Evolutionary conservation across 179 eudicot species (phyloP).

Genomic region (Beta corolliflora): DNA sequence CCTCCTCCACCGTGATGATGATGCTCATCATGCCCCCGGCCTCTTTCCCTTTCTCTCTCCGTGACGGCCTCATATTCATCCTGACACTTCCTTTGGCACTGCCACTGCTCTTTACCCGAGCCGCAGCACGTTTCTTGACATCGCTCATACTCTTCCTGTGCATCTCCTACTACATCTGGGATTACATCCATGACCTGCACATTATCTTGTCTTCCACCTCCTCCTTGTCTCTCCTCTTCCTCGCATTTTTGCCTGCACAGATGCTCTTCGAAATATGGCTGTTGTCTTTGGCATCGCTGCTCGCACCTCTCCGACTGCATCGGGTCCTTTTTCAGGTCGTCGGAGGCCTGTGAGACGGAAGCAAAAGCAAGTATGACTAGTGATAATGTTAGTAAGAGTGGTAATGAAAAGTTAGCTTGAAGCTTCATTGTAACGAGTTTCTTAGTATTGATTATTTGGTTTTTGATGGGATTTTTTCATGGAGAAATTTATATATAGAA

Average conservation of each 20-base stretch:
- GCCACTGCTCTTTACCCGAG: conserved; percentile 27
- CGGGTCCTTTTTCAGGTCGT: conserved; percentile 4
- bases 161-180: conserved; percentile 6
- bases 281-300: conserved; percentile 30
- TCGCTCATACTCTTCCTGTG: conserved; percentile 28
- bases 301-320: conserved; percentile 24
- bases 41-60: conserved; percentile 22
- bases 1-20: conserved; percentile 17
- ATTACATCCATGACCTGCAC: too few relatives aligned
- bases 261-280: conserved; percentile 38
- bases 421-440: conserved; percentile 14
- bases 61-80: conserved; percentile 27
- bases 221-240: not conserved
- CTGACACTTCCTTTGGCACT: conserved; percentile 30
- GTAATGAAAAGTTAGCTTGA: not conserved
- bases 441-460: not conserved
- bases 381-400: not conserved
- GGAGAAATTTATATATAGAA: too few relatives aligned
- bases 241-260: conserved; percentile 21
- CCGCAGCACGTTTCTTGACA: conserved; percentile 29
- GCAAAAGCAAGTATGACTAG: not conserved
- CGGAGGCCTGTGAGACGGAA: not conserved
- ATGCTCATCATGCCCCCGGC: not conserved
- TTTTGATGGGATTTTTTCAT: too few relatives aligned
- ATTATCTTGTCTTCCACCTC: not conserved